Conservation (phyloP, 2,329 filamentous ascomycete genomes). For the Colletotrichum abscissum region DNA sequence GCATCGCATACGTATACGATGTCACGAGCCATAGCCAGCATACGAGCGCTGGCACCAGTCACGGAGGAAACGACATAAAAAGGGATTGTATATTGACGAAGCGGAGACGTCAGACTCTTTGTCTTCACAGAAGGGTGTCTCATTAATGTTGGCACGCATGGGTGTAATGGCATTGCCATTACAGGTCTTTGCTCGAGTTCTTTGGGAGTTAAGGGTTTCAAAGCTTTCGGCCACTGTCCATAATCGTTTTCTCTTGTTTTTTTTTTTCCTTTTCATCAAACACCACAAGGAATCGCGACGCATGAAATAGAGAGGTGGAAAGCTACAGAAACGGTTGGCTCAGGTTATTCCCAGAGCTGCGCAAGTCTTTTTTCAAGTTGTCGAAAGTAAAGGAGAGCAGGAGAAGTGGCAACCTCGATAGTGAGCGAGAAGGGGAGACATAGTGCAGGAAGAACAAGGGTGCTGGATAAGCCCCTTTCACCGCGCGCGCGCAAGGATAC, state of each 20-base stretch:
- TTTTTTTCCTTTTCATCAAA: conserved; percentile 19
- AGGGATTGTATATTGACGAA: conserved; percentile 35
- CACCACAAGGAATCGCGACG: conserved; percentile 20
- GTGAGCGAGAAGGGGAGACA: neutral
- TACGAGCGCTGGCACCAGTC: conserved; percentile 15
- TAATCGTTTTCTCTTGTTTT: conserved; percentile 29
- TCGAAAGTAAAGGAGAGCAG: neutral
- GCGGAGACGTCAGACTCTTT: conserved; percentile 14
- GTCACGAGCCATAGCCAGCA: conserved; percentile 29
- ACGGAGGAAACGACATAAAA: conserved; percentile 21
- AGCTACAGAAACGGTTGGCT: conserved; percentile 32
- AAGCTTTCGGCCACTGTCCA: conserved; percentile 32
- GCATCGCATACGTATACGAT: conserved; percentile 26
- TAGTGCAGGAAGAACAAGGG: neutral
- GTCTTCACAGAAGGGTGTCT: conserved; percentile 22
- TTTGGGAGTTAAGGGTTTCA: conserved; percentile 32
- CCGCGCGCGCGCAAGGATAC: conserved; percentile 6
- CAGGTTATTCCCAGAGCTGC: conserved; percentile 1
- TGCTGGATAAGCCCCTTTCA: neutral
- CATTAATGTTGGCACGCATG: conserved; percentile 22
- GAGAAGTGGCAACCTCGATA: neutral
- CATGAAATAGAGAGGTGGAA: conserved; percentile 35
- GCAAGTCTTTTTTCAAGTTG: conserved; percentile 1
- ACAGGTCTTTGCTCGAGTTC: conserved; percentile 23
- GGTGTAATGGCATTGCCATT: conserved; percentile 32